These are phyloP conservation scores for Lasiosphaeria hispida DNA, from an alignment of 495 filamentous ascomycete species.

Conservation along the genomic window DNA sequence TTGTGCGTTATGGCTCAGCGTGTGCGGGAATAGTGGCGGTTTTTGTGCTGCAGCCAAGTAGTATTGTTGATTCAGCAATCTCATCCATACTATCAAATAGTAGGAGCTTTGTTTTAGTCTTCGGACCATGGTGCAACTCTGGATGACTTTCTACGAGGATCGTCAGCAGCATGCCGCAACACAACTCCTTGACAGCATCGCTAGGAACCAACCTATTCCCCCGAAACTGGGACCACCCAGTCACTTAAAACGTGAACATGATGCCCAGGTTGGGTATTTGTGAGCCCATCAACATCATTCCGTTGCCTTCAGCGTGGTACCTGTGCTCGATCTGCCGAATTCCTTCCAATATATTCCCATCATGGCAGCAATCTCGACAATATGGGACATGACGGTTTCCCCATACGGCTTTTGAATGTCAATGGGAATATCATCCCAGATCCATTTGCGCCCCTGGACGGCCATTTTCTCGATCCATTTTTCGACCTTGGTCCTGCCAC, in stretches of 20 bases:
- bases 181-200: slow-evolving; percentile 45
- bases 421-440: slow-evolving; percentile 50
- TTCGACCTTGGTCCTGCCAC: slow-evolving; percentile 1
- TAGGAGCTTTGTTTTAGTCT: slow-evolving; percentile 31
- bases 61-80: slow-evolving; percentile 43
- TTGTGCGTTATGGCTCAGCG: slow-evolving; percentile 28
- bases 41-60: slow-evolving; percentile 42
- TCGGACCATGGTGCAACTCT: slow-evolving; percentile 35
- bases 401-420: slow-evolving; percentile 50
- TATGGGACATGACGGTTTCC: slow-evolving; percentile 48
- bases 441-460: slow-evolving; percentile 31
- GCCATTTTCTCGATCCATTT: slow-evolving; percentile 13
- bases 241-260: slow-evolving; percentile 45
- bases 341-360: slow-evolving; percentile 52
- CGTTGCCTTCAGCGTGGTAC: slow-evolving; percentile 52
- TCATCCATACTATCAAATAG: slow-evolving; percentile 38
- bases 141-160: slow-evolving; percentile 41
- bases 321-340: slow-evolving; percentile 43
- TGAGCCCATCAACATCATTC: slow-evolving; percentile 45
- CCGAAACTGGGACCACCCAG: slow-evolving; percentile 39
- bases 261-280: slow-evolving; percentile 44
- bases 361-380: slow-evolving; percentile 52
- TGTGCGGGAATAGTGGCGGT: slow-evolving; percentile 37
- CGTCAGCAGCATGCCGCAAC: slow-evolving; percentile 48
- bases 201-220: slow-evolving; percentile 46